These are phyloP conservation scores for Abortiporus biennis DNA, from an alignment of 1,284 basidiomycete genomes.

Conservation along the genomic window DNA sequence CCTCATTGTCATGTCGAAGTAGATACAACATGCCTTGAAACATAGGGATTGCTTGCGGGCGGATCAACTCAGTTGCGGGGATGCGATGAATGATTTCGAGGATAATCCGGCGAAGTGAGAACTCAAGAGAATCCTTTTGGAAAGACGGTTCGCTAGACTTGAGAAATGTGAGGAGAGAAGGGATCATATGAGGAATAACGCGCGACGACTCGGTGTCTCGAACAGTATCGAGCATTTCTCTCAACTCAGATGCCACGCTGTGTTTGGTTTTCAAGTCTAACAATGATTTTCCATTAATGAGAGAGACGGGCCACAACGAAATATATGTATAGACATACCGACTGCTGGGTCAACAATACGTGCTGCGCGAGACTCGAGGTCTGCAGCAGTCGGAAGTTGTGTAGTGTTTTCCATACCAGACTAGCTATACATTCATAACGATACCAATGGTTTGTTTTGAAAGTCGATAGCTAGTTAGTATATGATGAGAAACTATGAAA, in stretches of 20 bases:
- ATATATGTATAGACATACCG: constrained; percentile 33
- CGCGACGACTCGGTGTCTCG: constrained; percentile 78
- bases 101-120: constrained; percentile 80
- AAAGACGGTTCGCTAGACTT: constrained; percentile 74
- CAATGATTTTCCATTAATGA: constrained; percentile 5
- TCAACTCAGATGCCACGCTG: constrained; percentile 71
- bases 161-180: constrained; percentile 76
- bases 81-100: constrained; percentile 88
- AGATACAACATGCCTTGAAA: constrained; percentile 78
- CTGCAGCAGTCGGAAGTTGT: constrained; percentile 43
- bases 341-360: constrained; percentile 68
- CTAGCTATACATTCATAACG: too few species aligned
- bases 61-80: constrained; percentile 76
- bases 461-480: too few species aligned
- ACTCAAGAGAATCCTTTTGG: constrained; percentile 77
- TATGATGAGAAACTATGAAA: too few species aligned
- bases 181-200: constrained; percentile 68
- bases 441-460: neutral
- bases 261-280: constrained; percentile 69
- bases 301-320: constrained; percentile 3
- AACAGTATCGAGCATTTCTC: constrained; percentile 83
- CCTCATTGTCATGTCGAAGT: constrained; percentile 92
- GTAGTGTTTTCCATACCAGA: constrained; percentile 41
- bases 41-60: constrained; percentile 65
- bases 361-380: constrained; percentile 64